Base-by-base conservation (phyloP, 371 early-diverging fungal species). In the Lichtheimia corymbifera region DNA sequence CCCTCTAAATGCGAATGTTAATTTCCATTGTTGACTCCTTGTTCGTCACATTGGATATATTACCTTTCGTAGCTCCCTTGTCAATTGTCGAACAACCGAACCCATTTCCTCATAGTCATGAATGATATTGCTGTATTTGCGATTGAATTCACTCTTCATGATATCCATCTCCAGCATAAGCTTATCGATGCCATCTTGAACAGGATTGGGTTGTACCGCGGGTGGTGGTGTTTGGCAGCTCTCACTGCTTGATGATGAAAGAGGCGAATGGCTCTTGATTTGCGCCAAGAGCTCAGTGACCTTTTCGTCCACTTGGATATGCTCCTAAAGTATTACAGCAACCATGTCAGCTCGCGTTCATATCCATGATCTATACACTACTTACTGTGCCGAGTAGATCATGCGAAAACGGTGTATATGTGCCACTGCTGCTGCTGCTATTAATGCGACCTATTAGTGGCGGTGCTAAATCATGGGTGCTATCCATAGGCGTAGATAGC, bases 91-190 rank as follows among this genome's bases (percentile, higher is more conserved):
- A 4, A 65, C 65, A 15, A 65, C 53, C 15, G 35, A 22, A 4
- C 65, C 45, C 42, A 53, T 61, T 58, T 64, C 58, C 41, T 68
- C 61, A 53, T 68, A 68, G 41, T 61, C 58, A 17, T 30, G 50
- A 7, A 64, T 61, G 49, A 68, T 58, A 18, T 57, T 20, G 12
- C 43, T 43, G 11, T 55, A 61, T 7, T 58, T 58, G 4, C 50
- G 43, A 35, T 59, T 53, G 28, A 68, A 57, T 24, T 68, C 68
- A 18, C 30, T 41, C 18, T 61, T 63, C 35, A 64, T 60, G 20
- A 45, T 43, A 7, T 68, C 68, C 51, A 61, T 61, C 43, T 64
- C 68, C 4, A 51, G 20, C 40, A 61, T 54, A 9, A 61, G 18
- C 35, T 61, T 66, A 25, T 66, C 66, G 12, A 66, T 47, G 5